phyloP scores from a whole-genome alignment of 192 early-diverging fungal species.

The Coemansia sp. region DNA sequence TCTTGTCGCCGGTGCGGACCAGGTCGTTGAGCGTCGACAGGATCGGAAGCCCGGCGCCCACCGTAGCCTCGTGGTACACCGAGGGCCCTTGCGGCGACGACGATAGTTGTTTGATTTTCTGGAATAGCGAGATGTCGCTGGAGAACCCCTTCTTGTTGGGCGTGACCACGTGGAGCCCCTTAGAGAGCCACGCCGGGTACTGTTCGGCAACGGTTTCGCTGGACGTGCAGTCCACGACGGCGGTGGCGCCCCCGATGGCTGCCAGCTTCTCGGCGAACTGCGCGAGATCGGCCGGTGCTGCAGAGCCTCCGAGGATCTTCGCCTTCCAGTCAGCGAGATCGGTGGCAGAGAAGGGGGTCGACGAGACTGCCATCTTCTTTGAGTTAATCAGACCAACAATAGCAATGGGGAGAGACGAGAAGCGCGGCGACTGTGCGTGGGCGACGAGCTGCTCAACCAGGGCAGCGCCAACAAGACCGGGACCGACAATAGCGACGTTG shows the following conservation, averaged over 20 bases:
- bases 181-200: constrained; percentile 81
- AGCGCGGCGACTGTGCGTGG: constrained; percentile 48
- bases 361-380: constrained; percentile 62
- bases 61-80: constrained; percentile 92
- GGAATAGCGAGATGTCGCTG: constrained; percentile 67
- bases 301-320: constrained; percentile 46
- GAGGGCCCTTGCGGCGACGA: constrained; percentile 55
- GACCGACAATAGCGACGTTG: constrained; percentile 89
- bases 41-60: constrained; percentile 96
- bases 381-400: constrained; percentile 83
- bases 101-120: constrained; percentile 64
- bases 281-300: constrained; percentile 44
- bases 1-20: constrained; percentile 89
- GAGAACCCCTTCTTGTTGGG: constrained; percentile 99
- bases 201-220: constrained; percentile 70
- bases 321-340: constrained; percentile 56
- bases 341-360: constrained; percentile 46
- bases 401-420: constrained; percentile 57
- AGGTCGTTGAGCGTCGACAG: constrained; percentile 87
- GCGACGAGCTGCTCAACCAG: constrained; percentile 77
- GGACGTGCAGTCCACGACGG: constrained; percentile 92
- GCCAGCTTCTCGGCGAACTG: constrained; percentile 59
- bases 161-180: constrained; percentile 85
- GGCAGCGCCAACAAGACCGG: constrained; percentile 92
- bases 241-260: constrained; percentile 57